phyloP scores from a whole-genome alignment of 768 basidiomycete genomes.

The Boletus huronensis region DNA sequence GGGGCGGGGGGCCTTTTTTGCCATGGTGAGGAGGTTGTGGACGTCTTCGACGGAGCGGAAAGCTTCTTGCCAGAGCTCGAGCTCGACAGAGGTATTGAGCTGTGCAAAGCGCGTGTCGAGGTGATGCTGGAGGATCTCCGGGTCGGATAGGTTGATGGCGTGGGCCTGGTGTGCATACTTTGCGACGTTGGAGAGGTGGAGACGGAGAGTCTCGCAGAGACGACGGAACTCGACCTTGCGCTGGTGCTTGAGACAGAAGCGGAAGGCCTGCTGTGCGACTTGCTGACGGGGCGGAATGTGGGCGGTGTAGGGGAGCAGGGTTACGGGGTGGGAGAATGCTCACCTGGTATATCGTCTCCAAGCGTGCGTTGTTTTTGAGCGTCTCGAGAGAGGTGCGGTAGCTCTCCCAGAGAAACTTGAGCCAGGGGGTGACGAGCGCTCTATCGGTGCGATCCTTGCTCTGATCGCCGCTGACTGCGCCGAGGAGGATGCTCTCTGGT shows the following conservation, averaged over 20 bases:
- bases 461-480: constrained; percentile 86
- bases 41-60: constrained; percentile 99
- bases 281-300: constrained; percentile 46
- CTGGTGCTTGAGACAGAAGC: constrained; percentile 90
- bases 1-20: constrained; percentile 88
- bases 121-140: constrained; percentile 92
- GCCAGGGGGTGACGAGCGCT: constrained; percentile 93
- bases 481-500: constrained; percentile 86
- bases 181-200: constrained; percentile 90
- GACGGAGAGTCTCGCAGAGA: constrained; percentile 91
- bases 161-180: constrained; percentile 94
- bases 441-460: constrained; percentile 93
- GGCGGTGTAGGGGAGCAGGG: background rate
- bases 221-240: constrained; percentile 97
- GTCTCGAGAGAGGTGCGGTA: constrained; percentile 95
- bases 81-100: constrained; percentile 93
- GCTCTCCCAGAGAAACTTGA: constrained; percentile 99
- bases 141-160: constrained; percentile 91
- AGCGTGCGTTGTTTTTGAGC: constrained; percentile 89
- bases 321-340: constrained; percentile 27
- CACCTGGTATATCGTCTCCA: constrained; percentile 94
- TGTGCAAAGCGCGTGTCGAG: constrained; percentile 97
- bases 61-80: constrained; percentile 98
- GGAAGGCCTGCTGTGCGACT: constrained; percentile 96
- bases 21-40: constrained; percentile 90